phyloP scores from a whole-genome alignment of 108 stramenopile genomes.

The Aurantiochytrium sp. region DNA sequence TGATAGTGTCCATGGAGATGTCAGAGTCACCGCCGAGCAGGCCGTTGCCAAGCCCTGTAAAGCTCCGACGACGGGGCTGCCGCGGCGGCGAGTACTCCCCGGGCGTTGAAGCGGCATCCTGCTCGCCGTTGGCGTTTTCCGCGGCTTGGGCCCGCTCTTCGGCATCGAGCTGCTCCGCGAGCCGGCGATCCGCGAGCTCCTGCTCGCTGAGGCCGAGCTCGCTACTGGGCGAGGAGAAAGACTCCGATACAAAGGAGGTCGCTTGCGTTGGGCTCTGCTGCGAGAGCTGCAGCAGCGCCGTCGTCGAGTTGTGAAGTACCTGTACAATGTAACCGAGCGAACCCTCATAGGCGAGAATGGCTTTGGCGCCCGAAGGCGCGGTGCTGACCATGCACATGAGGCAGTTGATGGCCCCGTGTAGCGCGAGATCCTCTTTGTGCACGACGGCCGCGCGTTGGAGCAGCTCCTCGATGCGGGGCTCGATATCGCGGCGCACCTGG shows the following conservation, averaged over 20 bases:
- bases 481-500: not conserved
- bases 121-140: not conserved
- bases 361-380: not conserved
- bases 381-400: conserved; percentile 29
- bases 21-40: not conserved
- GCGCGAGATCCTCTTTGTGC: not conserved
- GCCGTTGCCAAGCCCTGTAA: not conserved
- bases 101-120: not conserved
- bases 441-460: not conserved
- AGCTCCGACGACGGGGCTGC: not conserved
- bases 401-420: not conserved
- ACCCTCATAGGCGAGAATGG: not conserved
- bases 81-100: not conserved
- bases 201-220: not conserved
- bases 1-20: not conserved
- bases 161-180: not conserved
- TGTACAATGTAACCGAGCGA: not conserved
- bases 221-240: not conserved
- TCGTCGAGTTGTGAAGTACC: not conserved
- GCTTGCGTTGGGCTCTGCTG: not conserved
- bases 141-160: not conserved
- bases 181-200: conserved; percentile 4
- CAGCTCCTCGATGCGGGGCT: not conserved
- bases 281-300: not conserved
- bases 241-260: no score